A percentile compares a stretch with the other conserved stretches of the same genome.
phyloP scores from a whole-genome alignment of 208 protist species.

The Trypanosomatidae sp. region DNA sequence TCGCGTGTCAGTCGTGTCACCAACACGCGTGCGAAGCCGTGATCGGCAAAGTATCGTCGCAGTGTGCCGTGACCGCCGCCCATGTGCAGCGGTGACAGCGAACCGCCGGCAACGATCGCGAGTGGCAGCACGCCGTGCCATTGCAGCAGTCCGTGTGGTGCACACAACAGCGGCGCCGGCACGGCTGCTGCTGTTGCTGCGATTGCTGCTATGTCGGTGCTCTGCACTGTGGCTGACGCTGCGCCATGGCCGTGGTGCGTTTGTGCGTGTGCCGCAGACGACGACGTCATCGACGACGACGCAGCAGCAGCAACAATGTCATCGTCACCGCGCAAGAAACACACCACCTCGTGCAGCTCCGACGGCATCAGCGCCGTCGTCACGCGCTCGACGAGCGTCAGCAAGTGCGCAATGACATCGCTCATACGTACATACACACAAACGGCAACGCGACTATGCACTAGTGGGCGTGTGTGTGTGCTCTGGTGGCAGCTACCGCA shows the following conservation, averaged over 20 bases:
- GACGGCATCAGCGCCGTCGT: slow-evolving; percentile 39
- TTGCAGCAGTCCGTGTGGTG: slow-evolving; percentile 10
- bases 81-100: too few species aligned
- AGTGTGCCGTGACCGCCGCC: slow-evolving; percentile 24
- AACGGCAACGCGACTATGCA: too few species aligned
- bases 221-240: background rate
- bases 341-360: slow-evolving; percentile 30
- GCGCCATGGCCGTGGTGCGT: background rate
- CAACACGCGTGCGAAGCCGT: too few species aligned
- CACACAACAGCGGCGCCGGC: background rate
- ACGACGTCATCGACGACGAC: too few species aligned
- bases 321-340: slow-evolving; percentile 25
- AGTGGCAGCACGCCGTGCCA: slow-evolving; percentile 51
- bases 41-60: slow-evolving; percentile 20
- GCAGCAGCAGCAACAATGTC: too few species aligned
- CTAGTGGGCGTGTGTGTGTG: too few species aligned
- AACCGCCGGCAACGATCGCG: slow-evolving; percentile 28
- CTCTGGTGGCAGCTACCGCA: too few species aligned
- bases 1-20: too few species aligned
- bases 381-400: slow-evolving; percentile 24
- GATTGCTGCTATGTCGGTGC: background rate
- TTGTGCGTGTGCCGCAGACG: too few species aligned
- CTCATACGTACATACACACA: too few species aligned
- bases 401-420: slow-evolving; percentile 35
- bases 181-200: background rate